These are phyloP conservation scores for Debaryomycetaceae sp. DNA, from an alignment of 1,139 yeast genomes.

Conservation along the genomic window DNA sequence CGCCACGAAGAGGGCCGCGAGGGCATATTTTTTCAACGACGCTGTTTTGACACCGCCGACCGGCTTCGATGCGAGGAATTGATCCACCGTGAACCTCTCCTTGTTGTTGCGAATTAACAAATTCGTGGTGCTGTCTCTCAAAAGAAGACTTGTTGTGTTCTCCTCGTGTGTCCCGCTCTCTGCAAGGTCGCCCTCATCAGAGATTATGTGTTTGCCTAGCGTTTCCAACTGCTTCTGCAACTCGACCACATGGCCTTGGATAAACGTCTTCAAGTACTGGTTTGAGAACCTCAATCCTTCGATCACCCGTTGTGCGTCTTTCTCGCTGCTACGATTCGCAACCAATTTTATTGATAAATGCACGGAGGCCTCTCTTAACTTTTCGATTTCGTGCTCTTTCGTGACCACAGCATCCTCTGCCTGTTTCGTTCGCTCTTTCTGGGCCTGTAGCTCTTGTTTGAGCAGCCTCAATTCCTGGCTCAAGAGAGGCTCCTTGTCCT, in stretches of 20 bases:
- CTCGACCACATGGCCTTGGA: background rate
- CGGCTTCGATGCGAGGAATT: background rate
- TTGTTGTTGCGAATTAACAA: background rate
- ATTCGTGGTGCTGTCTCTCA: conserved; percentile 2
- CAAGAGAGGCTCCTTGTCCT: background rate
- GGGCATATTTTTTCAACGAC: background rate
- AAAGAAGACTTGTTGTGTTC: conserved; percentile 2
- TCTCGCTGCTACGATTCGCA: conserved; percentile 4
- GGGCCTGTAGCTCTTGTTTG: background rate
- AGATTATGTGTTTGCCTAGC: background rate
- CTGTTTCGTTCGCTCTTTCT: background rate
- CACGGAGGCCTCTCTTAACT: conserved; percentile 1
- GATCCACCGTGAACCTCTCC: background rate
- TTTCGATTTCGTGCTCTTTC: conserved; percentile 1
- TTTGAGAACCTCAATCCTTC: conserved; percentile 4
- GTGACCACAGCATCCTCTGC: background rate
- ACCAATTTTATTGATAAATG: conserved; percentile 5
- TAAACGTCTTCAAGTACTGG: conserved; percentile 1
- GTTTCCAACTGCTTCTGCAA: conserved; percentile 2
- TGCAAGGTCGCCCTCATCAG: background rate
- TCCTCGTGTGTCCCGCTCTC: background rate
- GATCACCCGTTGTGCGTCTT: conserved; percentile 1
- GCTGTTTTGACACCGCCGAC: background rate
- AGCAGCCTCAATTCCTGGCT: background rate
- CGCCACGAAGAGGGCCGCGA: background rate